Conservation (phyloP, 495 filamentous ascomycete species). For the Astrothelium macrocarpum region DNA sequence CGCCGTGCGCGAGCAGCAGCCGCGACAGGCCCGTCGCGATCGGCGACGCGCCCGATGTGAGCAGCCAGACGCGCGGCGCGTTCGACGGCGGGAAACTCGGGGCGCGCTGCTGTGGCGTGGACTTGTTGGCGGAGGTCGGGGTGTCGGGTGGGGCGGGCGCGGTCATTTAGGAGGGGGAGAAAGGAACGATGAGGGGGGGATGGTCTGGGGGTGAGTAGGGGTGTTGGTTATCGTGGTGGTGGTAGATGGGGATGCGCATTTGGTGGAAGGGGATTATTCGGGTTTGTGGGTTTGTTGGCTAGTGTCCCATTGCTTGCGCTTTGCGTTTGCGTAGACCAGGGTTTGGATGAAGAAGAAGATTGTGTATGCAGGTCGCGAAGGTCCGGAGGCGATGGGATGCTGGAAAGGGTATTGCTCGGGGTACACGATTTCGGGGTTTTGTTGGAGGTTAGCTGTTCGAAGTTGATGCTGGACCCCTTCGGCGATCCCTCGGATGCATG, state of each 20-base stretch:
- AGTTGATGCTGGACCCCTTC: too few species aligned
- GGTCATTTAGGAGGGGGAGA: neutral
- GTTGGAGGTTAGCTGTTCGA: too few species aligned
- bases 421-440: too few species aligned
- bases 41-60: slow-evolving; percentile 76
- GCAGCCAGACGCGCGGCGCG: slow-evolving; percentile 69
- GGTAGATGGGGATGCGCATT: neutral
- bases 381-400: too few species aligned
- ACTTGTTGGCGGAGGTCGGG: neutral
- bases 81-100: slow-evolving; percentile 50
- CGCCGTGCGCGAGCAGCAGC: slow-evolving; percentile 72
- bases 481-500: too few species aligned
- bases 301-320: too few species aligned
- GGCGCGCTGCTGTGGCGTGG: slow-evolving; percentile 23
- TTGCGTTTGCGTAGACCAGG: too few species aligned
- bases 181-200: neutral
- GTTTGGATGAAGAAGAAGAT: too few species aligned
- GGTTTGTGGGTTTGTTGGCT: too few species aligned
- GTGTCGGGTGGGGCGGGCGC: neutral
- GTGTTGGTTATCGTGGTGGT: neutral
- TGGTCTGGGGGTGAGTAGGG: neutral
- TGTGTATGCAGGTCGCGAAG: too few species aligned
- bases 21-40: slow-evolving; percentile 62
- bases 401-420: too few species aligned
- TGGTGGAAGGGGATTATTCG: too few species aligned